These are phyloP conservation scores for Plasmodium sp. DNA, from an alignment of 169 alveolate species.

Conservation along the genomic window DNA sequence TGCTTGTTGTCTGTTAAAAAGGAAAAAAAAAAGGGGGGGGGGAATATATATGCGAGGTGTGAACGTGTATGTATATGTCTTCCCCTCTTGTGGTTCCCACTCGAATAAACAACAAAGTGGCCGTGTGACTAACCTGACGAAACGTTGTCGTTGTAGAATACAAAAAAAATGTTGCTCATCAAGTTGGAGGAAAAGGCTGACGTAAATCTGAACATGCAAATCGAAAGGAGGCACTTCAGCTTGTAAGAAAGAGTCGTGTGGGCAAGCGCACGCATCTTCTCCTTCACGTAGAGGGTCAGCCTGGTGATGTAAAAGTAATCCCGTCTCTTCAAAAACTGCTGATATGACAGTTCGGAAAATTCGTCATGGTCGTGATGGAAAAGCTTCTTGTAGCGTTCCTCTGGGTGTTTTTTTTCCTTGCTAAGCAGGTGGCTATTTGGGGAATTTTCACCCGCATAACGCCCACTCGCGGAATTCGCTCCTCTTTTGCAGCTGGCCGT, in stretches of 20 bases:
- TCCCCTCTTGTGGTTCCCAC: neutral
- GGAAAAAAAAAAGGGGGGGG: neutral
- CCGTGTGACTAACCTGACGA: conserved; percentile 27
- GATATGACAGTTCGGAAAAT: conserved; percentile 37
- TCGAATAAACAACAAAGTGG: neutral
- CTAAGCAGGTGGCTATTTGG: conserved; percentile 3
- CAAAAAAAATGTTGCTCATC: conserved; percentile 74
- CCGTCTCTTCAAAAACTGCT: conserved; percentile 29
- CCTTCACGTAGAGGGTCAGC: neutral
- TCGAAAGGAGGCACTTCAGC: conserved; percentile 44
- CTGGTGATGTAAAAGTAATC: conserved; percentile 21
- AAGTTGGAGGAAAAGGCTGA: conserved; percentile 68
- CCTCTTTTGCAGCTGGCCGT: neutral
- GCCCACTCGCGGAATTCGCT: neutral
- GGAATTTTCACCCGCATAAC: neutral
- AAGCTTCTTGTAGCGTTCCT: neutral
- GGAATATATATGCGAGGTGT: neutral
- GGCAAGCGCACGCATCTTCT: neutral
- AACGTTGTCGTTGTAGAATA: conserved; percentile 69
- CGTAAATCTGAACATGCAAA: conserved; percentile 59
- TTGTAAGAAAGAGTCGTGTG: conserved; percentile 9
- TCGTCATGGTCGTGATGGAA: conserved; percentile 23
- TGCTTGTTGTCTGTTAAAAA: conserved; percentile 64
- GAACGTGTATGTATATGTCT: neutral
- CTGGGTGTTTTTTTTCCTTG: neutral